Evolutionary conservation across 2,329 filamentous ascomycete genomes (phyloP), one percentile per base, ranked within the genome.

Genomic region (Aspergillus ochraceoroseus): DNA sequence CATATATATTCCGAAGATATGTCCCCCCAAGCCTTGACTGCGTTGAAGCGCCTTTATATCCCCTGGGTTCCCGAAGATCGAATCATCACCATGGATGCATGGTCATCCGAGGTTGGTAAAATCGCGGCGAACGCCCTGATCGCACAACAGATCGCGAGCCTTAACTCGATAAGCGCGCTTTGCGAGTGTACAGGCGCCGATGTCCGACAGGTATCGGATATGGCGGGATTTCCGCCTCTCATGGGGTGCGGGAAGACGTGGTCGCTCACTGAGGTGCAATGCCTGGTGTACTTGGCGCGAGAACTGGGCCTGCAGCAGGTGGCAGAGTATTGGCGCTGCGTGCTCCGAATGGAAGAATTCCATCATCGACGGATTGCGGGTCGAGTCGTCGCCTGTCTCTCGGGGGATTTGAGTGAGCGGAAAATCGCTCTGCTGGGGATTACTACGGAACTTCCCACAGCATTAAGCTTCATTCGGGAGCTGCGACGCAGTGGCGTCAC

Each of bases 61-160:
- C 28, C 51, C 0, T 54, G 45, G 38, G 29, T 53, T 2, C 29
- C 48, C 0, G 44, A 50, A 7, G 48, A 53, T 6, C 41, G 41
- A 8, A 47, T 53, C 7, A 36, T 53, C 17, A 52, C 51, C 15
- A 53, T 53, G 51, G 51, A 53, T 20, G 51, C 51, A 9, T 53
- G 45, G 44, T 52, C 49, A 0, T 37, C 47, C 0, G 51, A 53
- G 14, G 31, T 53, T 1, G 45, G 47, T 7, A 44, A 45, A n/a
- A 39, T 53, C 2, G 43, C 39, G 0, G 38, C 41, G 1, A 47
- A 44, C 12, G 49, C 49, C 2, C 25, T 48, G 5, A 32, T 52
- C 1, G 43, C 49, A 2, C 51, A 53, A 22, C 49, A 52, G 41
- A 47, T 50, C 3, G 46, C 33, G 30, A 40, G 37, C 17, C 27